phyloP scores from a whole-genome alignment of 1,139 yeast genomes.

The Lodderomyces orthopsilosis region DNA sequence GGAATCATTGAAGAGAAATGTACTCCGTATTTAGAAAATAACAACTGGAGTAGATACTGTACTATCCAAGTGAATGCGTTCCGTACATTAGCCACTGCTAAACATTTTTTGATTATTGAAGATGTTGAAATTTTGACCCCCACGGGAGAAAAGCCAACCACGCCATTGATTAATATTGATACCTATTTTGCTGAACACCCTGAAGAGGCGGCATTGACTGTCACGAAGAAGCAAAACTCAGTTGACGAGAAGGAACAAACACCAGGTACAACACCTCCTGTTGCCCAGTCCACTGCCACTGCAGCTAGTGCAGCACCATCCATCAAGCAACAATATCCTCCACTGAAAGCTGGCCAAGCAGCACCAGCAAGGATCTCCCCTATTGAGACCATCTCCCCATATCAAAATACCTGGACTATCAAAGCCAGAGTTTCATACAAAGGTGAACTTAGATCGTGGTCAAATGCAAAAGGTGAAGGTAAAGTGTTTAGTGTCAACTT shows the following conservation, averaged over 20 bases:
- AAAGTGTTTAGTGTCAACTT: constrained; percentile 85
- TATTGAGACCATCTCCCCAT: constrained; percentile 88
- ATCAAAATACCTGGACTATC: constrained; percentile 86
- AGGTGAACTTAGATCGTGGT: constrained; percentile 86
- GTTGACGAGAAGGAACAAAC: constrained; percentile 13
- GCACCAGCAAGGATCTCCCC: constrained; percentile 47
- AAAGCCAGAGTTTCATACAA: constrained; percentile 88
- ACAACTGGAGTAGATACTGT: constrained; percentile 38
- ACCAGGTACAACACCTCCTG: constrained; percentile 12
- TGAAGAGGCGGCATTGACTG: constrained; percentile 42
- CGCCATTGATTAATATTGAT: constrained; percentile 41
- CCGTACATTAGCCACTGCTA: constrained; percentile 48
- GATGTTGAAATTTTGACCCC: constrained; percentile 47
- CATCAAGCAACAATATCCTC: constrained; percentile 9
- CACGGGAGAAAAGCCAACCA: constrained; percentile 31
- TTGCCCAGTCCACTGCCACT: constrained; percentile 11
- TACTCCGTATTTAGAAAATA: constrained; percentile 47
- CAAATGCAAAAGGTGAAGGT: constrained; percentile 85
- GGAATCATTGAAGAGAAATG: constrained; percentile 64
- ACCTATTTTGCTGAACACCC: constrained; percentile 55
- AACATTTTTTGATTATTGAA: constrained; percentile 54
- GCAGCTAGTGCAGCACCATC: constrained; percentile 3
- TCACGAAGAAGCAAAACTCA: constrained; percentile 14
- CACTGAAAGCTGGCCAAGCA: constrained; percentile 13
- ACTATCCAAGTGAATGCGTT: constrained; percentile 38